Percentiles rank a stretch among this genome's conserved stretches.
phyloP scores from a whole-genome alignment of 2,329 filamentous ascomycete species.

The Paracoccidioides lutzii region DNA sequence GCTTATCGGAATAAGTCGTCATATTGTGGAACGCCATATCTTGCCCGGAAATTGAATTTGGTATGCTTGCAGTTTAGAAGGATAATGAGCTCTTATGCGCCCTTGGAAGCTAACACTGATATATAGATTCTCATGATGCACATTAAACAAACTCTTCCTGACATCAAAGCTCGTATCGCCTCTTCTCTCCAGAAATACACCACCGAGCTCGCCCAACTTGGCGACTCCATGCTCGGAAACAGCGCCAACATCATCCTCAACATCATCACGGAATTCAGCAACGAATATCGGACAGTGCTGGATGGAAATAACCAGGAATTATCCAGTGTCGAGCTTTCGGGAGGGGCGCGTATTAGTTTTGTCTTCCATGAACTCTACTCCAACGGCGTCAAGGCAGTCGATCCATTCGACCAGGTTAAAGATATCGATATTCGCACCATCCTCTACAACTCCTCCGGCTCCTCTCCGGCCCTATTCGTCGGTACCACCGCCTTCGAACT shows the following conservation, averaged over 20 bases:
- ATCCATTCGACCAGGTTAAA: conserved; percentile 95
- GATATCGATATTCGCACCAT: conserved; percentile 95
- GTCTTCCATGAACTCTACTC: conserved; percentile 98
- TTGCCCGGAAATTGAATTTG: conserved; percentile 91
- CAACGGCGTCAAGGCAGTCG: conserved; percentile 93
- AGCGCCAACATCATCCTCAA: conserved; percentile 93
- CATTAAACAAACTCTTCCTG: conserved; percentile 97
- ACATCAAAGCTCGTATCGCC: conserved; percentile 96
- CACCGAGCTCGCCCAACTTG: conserved; percentile 65
- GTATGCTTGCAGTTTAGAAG: conserved; percentile 25
- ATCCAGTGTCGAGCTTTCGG: conserved; percentile 85
- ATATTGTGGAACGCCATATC: conserved; percentile 95
- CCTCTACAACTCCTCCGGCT: conserved; percentile 97
- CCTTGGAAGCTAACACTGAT: background rate
- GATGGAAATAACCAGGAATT: conserved; percentile 96
- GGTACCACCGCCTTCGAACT: conserved; percentile 97
- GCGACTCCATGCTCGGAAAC: conserved; percentile 91
- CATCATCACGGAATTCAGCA: conserved; percentile 97
- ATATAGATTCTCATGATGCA: conserved; percentile 94
- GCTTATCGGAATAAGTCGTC: conserved; percentile 97
- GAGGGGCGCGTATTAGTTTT: conserved; percentile 95
- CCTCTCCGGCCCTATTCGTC: conserved; percentile 90
- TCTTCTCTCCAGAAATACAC: conserved; percentile 87
- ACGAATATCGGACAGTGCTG: conserved; percentile 90
- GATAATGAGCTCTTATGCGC: background rate